Percentiles rank a stretch among this genome's conserved stretches.
These are phyloP conservation scores for Hylodesmum podocarpum DNA, from an alignment of 306 rosid species.

Conservation along the genomic window DNA sequence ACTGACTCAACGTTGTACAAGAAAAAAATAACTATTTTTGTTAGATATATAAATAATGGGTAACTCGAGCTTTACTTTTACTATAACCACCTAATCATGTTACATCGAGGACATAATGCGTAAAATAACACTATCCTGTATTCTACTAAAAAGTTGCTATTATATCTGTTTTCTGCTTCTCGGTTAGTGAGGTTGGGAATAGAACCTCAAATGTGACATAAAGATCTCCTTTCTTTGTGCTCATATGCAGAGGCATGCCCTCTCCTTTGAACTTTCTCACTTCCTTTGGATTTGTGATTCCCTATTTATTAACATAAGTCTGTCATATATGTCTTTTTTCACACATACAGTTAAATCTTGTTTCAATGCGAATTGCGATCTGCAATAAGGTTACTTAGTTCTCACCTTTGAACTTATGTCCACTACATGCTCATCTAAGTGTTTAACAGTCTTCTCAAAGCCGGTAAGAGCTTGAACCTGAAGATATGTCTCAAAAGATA, in stretches of 20 bases:
- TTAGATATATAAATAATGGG: slow-evolving; percentile 19
- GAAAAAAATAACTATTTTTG: background rate
- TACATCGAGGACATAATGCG: slow-evolving; percentile 15
- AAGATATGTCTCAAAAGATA: slow-evolving; percentile 16
- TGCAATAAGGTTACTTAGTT: background rate
- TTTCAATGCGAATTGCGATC: background rate
- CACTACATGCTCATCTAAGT: slow-evolving; percentile 82
- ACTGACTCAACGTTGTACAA: background rate
- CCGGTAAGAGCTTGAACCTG: slow-evolving; percentile 97
- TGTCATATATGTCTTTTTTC: slow-evolving; percentile 13
- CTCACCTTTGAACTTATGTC: slow-evolving; percentile 84
- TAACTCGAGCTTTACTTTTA: slow-evolving; percentile 9
- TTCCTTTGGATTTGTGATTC: slow-evolving; percentile 83
- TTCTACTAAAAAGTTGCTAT: slow-evolving; percentile 63
- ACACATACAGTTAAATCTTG: background rate
- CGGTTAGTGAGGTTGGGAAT: slow-evolving; percentile 76
- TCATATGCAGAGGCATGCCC: slow-evolving; percentile 90
- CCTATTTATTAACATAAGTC: slow-evolving; percentile 43
- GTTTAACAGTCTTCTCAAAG: slow-evolving; percentile 80
- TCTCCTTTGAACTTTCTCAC: slow-evolving; percentile 88
- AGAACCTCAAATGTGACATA: slow-evolving; percentile 77
- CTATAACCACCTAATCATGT: slow-evolving; percentile 31
- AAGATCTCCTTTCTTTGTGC: slow-evolving; percentile 86
- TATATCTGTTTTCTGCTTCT: slow-evolving; percentile 76
- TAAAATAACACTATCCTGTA: slow-evolving; percentile 21